Base-by-base conservation (phyloP, 1,284 basidiomycete genomes). In the Microbotryomycetes sp. region DNA sequence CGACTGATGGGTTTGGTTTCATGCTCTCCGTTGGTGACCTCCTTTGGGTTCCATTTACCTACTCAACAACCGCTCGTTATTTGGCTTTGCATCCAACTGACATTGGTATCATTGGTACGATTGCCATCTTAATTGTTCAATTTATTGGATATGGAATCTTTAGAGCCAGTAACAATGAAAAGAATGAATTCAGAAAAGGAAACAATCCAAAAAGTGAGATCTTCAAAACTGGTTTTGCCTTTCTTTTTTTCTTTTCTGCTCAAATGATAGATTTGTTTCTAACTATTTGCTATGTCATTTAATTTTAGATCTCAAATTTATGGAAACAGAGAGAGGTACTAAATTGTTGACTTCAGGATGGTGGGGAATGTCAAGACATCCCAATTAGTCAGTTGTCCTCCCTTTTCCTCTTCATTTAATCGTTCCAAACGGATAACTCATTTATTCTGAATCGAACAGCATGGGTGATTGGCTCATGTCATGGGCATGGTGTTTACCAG, bases 21-120 rank as follows among this genome's bases (percentile, higher is more conserved):
- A 99, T 98, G 96, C 86, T 99, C 31, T 80, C 90, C 3, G 85
- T 96, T 54, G 96, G 94, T 51, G 92, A 98, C 76, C 83, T 97
- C 26, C 80, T 86, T 22, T 97, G 92, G 89, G 89, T 98, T 9
- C 96, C 96, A 5, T 97, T 97, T 77, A 86, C 86, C 16, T 99
- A 97, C 78, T 86, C 85, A 25, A 83, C 97, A 5, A 93, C 98
- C 79, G 90, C 93, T 1, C 87, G 92, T 58, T 98, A 89, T 78
- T 85, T 98, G 61, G 93, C 87, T 31, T 94, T 92, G 80, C 81
- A 83, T 64, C 92, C 85, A 12, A 80, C 89, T 45, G 85, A 90
- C 68, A 84, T 98, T 50, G 88, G 89, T 48, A 77, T 81, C 5
- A 67, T 82, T n/a, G 79, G 80, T 64, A 83, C 84, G 2, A 77